phyloP scores from a whole-genome alignment of 306 rosid species.

The Inga laurina region DNA sequence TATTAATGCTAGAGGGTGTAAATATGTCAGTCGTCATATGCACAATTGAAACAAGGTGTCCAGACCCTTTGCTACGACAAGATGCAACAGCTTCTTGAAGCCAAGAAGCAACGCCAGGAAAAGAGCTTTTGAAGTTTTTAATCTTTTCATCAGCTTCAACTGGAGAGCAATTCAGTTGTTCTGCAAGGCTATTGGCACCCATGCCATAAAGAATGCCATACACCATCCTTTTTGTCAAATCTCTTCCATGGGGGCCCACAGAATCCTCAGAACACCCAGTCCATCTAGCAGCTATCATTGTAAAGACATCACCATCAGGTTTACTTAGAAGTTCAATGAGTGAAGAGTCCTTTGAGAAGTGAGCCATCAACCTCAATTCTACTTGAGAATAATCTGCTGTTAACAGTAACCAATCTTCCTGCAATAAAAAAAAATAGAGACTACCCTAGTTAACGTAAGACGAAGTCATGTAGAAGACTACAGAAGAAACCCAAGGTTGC shows the following conservation, averaged over 20 bases:
- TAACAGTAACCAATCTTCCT: slow-evolving; percentile 91
- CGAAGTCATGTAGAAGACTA: slow-evolving; percentile 18
- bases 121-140: slow-evolving; percentile 73
- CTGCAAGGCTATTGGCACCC: slow-evolving; percentile 91
- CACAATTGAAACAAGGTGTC: slow-evolving; percentile 32
- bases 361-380: slow-evolving; percentile 96
- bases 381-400: slow-evolving; percentile 98
- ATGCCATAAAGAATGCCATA: slow-evolving; percentile 98
- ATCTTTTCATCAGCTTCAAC: slow-evolving; percentile 88
- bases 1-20: not conserved
- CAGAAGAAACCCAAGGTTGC: slow-evolving; percentile 18
- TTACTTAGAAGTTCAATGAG: slow-evolving; percentile 74
- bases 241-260: slow-evolving; percentile 68
- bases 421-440: slow-evolving; percentile 33
- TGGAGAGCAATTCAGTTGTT: slow-evolving; percentile 72
- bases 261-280: slow-evolving; percentile 69
- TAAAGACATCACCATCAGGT: slow-evolving; percentile 79
- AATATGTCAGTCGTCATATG: slow-evolving; percentile 16
- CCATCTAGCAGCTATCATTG: slow-evolving; percentile 94
- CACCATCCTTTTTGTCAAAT: slow-evolving; percentile 87
- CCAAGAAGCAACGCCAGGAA: slow-evolving; percentile 96
- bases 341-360: slow-evolving; percentile 81
- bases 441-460: not conserved
- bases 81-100: slow-evolving; percentile 72
- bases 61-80: slow-evolving; percentile 85